phyloP scores from a whole-genome alignment of 441 rosid genomes.

The Pelargonium myrrhifolium region DNA sequence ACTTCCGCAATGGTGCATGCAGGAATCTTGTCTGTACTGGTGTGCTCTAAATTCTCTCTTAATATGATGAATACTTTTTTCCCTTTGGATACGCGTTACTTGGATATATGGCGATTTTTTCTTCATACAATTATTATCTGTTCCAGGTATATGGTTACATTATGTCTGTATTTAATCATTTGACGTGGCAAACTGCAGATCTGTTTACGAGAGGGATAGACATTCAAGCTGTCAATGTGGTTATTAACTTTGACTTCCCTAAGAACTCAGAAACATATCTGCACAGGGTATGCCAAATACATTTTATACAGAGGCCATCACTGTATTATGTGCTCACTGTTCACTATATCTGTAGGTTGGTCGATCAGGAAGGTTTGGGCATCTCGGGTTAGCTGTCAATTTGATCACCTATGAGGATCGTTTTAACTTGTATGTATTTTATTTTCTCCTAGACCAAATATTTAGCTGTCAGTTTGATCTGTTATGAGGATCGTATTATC shows the following conservation, averaged over 20 bases:
- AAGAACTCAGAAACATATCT: slow-evolving; percentile 93
- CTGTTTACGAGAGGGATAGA: slow-evolving; percentile 95
- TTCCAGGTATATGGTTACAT: background rate
- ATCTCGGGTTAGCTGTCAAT: slow-evolving; percentile 97
- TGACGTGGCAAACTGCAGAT: slow-evolving; percentile 39
- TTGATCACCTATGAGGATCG: slow-evolving; percentile 96
- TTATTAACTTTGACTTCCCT: slow-evolving; percentile 93
- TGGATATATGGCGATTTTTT: background rate
- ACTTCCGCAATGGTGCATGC: slow-evolving; percentile 99
- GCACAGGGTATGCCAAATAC: slow-evolving; percentile 66
- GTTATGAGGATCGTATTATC: slow-evolving; percentile 94
- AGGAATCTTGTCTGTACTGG: slow-evolving; percentile 99
- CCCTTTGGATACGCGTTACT: background rate
- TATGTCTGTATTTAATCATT: background rate
- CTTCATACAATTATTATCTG: background rate
- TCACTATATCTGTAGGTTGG: slow-evolving; percentile 57
- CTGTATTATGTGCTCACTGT: background rate
- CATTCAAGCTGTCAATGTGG: slow-evolving; percentile 97
- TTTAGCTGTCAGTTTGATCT: slow-evolving; percentile 84
- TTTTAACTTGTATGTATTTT: slow-evolving; percentile 65
- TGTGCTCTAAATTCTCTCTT: slow-evolving; percentile 27
- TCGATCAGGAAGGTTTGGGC: slow-evolving; percentile 97
- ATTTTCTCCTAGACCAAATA: background rate
- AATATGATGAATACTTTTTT: background rate
- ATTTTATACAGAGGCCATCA: background rate